A percentile compares a stretch with the other conserved stretches of the same genome.
phyloP scores from a whole-genome alignment of 768 basidiomycete species.

The Favolaschia claudopus region DNA sequence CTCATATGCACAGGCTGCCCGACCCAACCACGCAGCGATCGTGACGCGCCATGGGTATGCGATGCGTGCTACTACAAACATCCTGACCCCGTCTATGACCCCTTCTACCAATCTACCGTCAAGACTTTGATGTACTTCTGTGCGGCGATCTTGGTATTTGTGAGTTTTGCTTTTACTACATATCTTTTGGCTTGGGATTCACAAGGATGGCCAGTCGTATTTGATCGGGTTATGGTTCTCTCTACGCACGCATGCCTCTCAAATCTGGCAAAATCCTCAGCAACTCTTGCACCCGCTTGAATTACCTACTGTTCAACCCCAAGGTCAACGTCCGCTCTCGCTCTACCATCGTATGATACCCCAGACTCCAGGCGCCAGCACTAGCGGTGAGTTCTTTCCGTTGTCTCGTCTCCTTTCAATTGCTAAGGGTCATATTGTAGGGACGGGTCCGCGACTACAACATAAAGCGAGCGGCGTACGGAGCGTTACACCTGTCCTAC shows the following conservation, averaged over 20 bases:
- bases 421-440: too few species aligned
- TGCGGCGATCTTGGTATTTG: conserved; percentile 87
- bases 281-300: conserved; percentile 77
- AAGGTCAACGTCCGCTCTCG: conserved; percentile 61
- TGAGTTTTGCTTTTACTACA: conserved; percentile 49
- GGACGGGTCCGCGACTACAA: too few species aligned
- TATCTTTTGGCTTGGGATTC: conserved; percentile 7
- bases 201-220: conserved; percentile 73
- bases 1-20: conserved; percentile 87
- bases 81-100: conserved; percentile 90
- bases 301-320: conserved; percentile 51
- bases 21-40: conserved; percentile 44
- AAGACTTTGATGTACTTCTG: conserved; percentile 97
- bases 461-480: conserved; percentile 18
- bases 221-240: conserved; percentile 99
- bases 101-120: conserved; percentile 96
- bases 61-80: conserved; percentile 94
- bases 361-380: conserved; percentile 32
- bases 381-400: too few species aligned
- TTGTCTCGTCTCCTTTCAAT: too few species aligned
- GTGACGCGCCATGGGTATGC: conserved; percentile 78
- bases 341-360: conserved; percentile 68
- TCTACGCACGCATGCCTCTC: conserved; percentile 94
- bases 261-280: conserved; percentile 99
- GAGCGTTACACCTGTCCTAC: conserved; percentile 17